Evolutionary conservation across 306 rosid genomes (phyloP), one percentile per base, ranked within the genome.

Genomic region (Cyclanthera cordifolia): DNA sequence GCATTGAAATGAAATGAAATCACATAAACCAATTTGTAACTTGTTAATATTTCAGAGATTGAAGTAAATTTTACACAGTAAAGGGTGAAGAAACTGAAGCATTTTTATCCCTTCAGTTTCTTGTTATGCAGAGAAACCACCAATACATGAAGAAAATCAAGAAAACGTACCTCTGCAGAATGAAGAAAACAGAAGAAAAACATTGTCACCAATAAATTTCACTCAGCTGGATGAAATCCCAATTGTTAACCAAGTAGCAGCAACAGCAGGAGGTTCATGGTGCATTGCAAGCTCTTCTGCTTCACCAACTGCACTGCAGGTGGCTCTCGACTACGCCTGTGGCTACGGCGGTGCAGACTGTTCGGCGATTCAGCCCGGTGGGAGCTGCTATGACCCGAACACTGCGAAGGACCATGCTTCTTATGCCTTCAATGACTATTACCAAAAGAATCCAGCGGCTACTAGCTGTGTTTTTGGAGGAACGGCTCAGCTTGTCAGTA

Each of bases 311-410:
- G 90, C 85, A 49, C 73, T 90, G 41, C 99, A 89, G 80, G 91
- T 80, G 60, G 99, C 99, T 71, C 85, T 93, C 50, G 96, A 89
- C 79, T 89, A 93, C 67, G 98, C 95, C 58, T 89, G 98, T 72
- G 96, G 98, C 53, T 80, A 82, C 71, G 94, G 98, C 51, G 90
- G 90, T 50, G 82, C 96, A 67, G 95, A 89, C 72, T 93, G 98
- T 70, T 80, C 94, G 7, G 78, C 81, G 34, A 6, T 93, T 77
- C 95, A 90, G 71, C 12, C 79, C 12, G 89, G 99, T 17, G 87
- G 84, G 57, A 81, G 76, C 66, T 93, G 96, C 76, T 93, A 84
- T 78, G 75, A 86, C 28, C 96, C 95, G 12, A 87, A 83, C 77
- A 90, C 86, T 5, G 14, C 83, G 13, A 83, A 75, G 4, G 87